A percentile compares a stretch with the other conserved stretches of the same genome.
These are phyloP conservation scores for Ophiostoma sp. DNA, from an alignment of 2,329 filamentous ascomycete species.

Conservation along the genomic window DNA sequence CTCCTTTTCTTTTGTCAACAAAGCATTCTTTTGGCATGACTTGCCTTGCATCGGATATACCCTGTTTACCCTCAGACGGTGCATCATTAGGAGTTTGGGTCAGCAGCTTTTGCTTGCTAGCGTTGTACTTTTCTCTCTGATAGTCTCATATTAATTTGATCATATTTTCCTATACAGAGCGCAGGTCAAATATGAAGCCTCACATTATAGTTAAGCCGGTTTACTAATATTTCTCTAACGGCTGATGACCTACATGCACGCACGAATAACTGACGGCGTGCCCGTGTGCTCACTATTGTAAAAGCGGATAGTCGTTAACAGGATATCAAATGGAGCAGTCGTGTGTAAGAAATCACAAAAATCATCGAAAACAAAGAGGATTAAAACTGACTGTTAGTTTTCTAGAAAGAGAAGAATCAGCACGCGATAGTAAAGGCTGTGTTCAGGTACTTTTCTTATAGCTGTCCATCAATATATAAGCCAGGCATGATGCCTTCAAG, in stretches of 20 bases:
- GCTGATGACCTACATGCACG: neutral
- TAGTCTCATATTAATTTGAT: neutral
- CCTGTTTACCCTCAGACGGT: conserved; percentile 9
- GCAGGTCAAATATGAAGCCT: no score
- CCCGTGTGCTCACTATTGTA: neutral
- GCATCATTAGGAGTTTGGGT: conserved; percentile 17
- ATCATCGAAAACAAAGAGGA: neutral
- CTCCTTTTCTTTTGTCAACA: conserved; percentile 17
- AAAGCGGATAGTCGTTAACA: neutral
- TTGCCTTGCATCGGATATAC: conserved; percentile 18
- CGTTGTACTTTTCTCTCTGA: neutral
- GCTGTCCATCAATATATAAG: neutral
- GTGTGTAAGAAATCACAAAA: neutral
- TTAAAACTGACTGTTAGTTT: neutral
- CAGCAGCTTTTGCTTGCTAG: neutral
- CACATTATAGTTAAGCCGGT: no score
- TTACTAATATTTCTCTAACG: no score
- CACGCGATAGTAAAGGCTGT: no score
- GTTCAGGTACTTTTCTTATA: no score
- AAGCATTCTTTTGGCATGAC: conserved; percentile 6
- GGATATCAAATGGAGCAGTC: neutral
- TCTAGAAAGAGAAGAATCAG: neutral
- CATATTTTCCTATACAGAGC: neutral
- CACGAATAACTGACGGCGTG: neutral
- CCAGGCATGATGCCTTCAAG: neutral